Evolutionary conservation across 345 rosid genomes (phyloP), one percentile per base, ranked within the genome.

Genomic region (Populus davidiana): DNA sequence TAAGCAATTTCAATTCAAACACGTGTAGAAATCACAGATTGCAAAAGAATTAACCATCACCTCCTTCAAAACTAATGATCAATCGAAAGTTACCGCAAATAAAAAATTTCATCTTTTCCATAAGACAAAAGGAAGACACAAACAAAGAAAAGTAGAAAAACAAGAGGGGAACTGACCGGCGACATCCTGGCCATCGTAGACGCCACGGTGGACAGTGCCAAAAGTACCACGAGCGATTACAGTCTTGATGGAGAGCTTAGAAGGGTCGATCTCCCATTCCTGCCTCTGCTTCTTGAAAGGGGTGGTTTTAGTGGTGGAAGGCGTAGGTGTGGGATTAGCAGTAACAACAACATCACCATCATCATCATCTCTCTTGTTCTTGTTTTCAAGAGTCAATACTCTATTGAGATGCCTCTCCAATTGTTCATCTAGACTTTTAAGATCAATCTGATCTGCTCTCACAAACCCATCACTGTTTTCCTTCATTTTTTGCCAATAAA

Each of bases 181-280:
- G 54, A 92, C 97, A 83, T 96, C 99, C 71, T 71, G 95, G 44
- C 88, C 90, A 67, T 92, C 97, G 76, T 96, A 96, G 82, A 90
- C 56, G 65, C 99, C 99, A 68, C 99, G 98, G 86, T 96, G 99
- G 79, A 96, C 97, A 68, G 97, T 92, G 61, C 98, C 98, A 50
- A 96, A 96, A 39, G 99, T 92, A 75, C 99, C 99, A 54, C 99
- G 97, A 10, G 97, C 98, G 85, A 96, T 91, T 87, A 91, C 97
- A 65, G 85, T 67, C 86, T 86, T 94, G 93, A 96, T 86, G 67
- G 90, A 69, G 63, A 96, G 97, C 86, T 92, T 92, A 77, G 94
- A 82, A 76, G 97, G 94, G 64, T 96, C 98, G 89, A 94, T 92
- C 93, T 96, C 98, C 99, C 98, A 96, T 69, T 89, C 99, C 77